These are phyloP conservation scores for Solanum tarapatanum DNA, from an alignment of 257 asterid genomes.

Conservation along the genomic window DNA sequence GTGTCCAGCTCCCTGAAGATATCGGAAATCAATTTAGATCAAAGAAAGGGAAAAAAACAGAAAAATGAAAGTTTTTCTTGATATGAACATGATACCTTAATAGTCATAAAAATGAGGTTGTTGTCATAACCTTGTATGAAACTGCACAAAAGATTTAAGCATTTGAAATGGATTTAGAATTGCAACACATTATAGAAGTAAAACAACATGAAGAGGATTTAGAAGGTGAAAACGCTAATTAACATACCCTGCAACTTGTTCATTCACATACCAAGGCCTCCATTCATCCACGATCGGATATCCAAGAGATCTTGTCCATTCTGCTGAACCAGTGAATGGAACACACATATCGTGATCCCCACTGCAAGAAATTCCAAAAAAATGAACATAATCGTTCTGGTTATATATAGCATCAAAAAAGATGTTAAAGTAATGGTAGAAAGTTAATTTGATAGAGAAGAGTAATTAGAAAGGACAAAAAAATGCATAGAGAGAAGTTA, in stretches of 20 bases:
- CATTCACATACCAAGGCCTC: conserved; percentile 71
- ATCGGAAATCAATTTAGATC: not conserved
- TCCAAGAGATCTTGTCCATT: conserved; percentile 83
- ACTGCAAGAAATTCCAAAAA: conserved; percentile 22
- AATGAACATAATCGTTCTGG: not conserved
- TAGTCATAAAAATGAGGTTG: conserved; percentile 72
- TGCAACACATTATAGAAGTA: not conserved
- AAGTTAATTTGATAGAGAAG: too few relatives aligned
- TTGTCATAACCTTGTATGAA: conserved; percentile 62
- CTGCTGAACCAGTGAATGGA: conserved; percentile 80
- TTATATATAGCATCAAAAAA: not conserved
- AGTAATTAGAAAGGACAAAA: too few relatives aligned
- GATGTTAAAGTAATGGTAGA: not conserved
- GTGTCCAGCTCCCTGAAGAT: conserved; percentile 81
- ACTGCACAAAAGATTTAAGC: conserved; percentile 25
- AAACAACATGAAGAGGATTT: not conserved
- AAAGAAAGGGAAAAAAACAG: not conserved
- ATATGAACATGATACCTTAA: conserved; percentile 40
- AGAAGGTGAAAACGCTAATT: not conserved
- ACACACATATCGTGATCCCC: conserved; percentile 99
- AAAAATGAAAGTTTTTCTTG: not conserved
- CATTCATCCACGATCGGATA: conserved; percentile 58
- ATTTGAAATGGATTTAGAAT: not conserved
- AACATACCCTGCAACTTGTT: conserved; percentile 81
- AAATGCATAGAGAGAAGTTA: not conserved